These are phyloP conservation scores for Catharanthus roseus DNA, from an alignment of 257 asterid species.

Conservation along the genomic window DNA sequence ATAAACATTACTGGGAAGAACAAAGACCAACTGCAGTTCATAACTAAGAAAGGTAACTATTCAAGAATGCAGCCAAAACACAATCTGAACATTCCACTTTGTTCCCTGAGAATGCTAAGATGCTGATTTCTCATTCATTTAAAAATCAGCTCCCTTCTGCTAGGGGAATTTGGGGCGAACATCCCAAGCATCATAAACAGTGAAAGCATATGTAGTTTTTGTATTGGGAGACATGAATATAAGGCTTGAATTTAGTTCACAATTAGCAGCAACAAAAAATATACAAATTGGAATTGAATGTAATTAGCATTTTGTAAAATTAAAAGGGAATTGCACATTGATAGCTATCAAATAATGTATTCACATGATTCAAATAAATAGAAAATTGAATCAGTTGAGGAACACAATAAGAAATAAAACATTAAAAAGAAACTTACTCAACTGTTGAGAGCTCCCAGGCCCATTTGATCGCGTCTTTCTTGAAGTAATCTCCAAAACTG, in stretches of 20 bases:
- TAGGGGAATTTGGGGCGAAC: not conserved
- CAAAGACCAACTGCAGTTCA: not conserved
- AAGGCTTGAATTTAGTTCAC: not conserved
- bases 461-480: slow-evolving; percentile 86
- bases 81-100: not conserved
- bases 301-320: not conserved
- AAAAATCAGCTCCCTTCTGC: not conserved
- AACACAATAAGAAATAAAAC: not conserved
- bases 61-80: not conserved
- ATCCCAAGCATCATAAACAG: not conserved
- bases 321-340: not conserved
- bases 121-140: not conserved
- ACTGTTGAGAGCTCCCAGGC: slow-evolving; percentile 92
- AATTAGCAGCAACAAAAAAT: not conserved
- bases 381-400: slow-evolving; percentile 3
- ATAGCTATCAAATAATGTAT: slow-evolving; percentile 1
- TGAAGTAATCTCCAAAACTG: slow-evolving; percentile 97
- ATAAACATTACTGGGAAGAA: not conserved
- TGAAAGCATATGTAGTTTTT: not conserved
- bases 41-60: not conserved
- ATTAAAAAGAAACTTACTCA: slow-evolving; percentile 45
- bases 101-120: slow-evolving; percentile 1
- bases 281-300: not conserved
- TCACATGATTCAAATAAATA: slow-evolving; percentile 1
- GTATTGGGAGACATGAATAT: not conserved